Evolutionary conservation across 2,329 filamentous ascomycete genomes (phyloP).

Genomic region (Penicillium sp.): DNA sequence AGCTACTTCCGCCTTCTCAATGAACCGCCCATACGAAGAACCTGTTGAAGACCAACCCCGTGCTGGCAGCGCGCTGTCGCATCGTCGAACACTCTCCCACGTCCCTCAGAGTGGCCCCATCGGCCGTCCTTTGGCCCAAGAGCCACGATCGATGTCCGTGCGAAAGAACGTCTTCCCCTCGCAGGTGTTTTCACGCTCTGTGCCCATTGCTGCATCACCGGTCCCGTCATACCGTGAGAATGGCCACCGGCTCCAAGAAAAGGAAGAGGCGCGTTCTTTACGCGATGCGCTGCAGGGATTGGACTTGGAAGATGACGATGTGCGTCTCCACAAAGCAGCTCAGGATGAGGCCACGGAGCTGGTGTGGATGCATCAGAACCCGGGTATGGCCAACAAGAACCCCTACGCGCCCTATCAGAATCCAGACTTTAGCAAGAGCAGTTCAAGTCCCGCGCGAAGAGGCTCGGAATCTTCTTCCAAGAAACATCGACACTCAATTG

Average conservation of each 20-base stretch:
- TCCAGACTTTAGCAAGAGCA: slow-evolving; percentile 44
- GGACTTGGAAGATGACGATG: slow-evolving; percentile 57
- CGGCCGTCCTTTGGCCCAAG: slow-evolving; percentile 42
- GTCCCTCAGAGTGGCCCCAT: slow-evolving; percentile 27
- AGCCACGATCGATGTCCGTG: slow-evolving; percentile 32
- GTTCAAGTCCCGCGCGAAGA: slow-evolving; percentile 39
- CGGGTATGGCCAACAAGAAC: slow-evolving; percentile 50
- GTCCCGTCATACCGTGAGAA: slow-evolving; percentile 55
- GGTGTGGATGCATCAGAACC: slow-evolving; percentile 63
- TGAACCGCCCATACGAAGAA: slow-evolving; percentile 26
- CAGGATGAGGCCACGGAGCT: slow-evolving; percentile 64
- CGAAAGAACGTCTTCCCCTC: slow-evolving; percentile 40
- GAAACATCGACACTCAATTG: slow-evolving; percentile 18
- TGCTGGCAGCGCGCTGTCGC: slow-evolving; percentile 43
- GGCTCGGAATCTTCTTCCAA: slow-evolving; percentile 8
- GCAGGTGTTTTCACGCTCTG: slow-evolving; percentile 30
- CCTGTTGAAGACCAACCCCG: slow-evolving; percentile 32
- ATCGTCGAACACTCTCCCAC: slow-evolving; percentile 36
- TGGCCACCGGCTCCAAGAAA: slow-evolving; percentile 56
- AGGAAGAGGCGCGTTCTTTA: slow-evolving; percentile 58
- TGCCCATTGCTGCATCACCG: slow-evolving; percentile 30
- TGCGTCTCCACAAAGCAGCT: slow-evolving; percentile 55
- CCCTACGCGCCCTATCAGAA: slow-evolving; percentile 50
- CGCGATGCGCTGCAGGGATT: slow-evolving; percentile 59
- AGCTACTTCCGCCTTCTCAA: slow-evolving; percentile 46